Conservation (phyloP, 2,329 filamentous ascomycete genomes). For the Aspergillus amoenus region DNA sequence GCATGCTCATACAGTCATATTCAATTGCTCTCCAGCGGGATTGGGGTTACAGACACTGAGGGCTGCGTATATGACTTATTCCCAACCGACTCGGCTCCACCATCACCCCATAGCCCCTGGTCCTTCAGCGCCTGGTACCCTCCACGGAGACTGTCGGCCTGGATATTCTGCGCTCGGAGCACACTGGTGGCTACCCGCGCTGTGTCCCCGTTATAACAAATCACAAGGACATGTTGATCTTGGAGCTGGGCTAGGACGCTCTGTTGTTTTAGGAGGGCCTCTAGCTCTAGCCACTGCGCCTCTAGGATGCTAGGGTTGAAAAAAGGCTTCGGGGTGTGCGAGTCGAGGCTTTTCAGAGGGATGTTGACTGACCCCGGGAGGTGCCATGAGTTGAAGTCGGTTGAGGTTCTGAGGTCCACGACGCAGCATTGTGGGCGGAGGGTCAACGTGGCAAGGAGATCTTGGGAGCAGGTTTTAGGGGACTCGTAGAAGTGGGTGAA, state of each 20-base stretch:
- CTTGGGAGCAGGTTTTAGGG: conserved; percentile 19
- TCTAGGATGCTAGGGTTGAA: conserved; percentile 45
- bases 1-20: neutral
- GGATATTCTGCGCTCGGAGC: conserved; percentile 50
- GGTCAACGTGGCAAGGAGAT: conserved; percentile 22
- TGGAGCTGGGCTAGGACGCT: conserved; percentile 21
- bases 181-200: conserved; percentile 56
- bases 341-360: conserved; percentile 40
- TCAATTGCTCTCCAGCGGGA: conserved; percentile 8
- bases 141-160: conserved; percentile 49
- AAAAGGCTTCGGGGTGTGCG: conserved; percentile 47
- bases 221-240: conserved; percentile 43
- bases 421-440: conserved; percentile 36
- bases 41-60: conserved; percentile 4
- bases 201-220: conserved; percentile 58
- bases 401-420: conserved; percentile 46
- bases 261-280: conserved; percentile 40
- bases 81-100: conserved; percentile 4
- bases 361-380: conserved; percentile 49
- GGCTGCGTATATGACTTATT: neutral
- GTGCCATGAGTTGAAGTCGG: conserved; percentile 45
- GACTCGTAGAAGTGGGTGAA: conserved; percentile 41
- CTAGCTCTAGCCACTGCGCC: conserved; percentile 50
- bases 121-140: conserved; percentile 35
- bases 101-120: conserved; percentile 27